These are phyloP conservation scores for Buxus sempervirens DNA, from an alignment of 164 flowering plant species.

Conservation along the genomic window DNA sequence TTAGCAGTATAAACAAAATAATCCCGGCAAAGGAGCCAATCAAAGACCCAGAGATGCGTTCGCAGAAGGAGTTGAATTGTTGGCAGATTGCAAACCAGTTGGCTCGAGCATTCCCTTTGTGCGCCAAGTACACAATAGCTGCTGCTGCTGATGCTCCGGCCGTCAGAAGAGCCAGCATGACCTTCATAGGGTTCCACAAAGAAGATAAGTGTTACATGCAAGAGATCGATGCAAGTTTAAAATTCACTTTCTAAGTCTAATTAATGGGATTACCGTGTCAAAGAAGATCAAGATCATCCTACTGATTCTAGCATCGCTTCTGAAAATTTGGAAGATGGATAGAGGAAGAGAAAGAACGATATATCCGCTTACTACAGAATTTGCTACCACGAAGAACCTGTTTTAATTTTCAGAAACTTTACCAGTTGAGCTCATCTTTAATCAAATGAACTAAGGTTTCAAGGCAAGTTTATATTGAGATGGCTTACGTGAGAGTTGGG, in stretches of 20 bases:
- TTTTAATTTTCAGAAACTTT: neutral
- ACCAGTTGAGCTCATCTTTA: neutral
- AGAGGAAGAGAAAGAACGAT: slow-evolving; percentile 52
- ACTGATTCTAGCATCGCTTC: slow-evolving; percentile 31
- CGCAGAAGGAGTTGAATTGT: slow-evolving; percentile 59
- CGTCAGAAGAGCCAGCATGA: slow-evolving; percentile 48
- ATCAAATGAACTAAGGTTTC: neutral
- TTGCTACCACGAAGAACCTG: slow-evolving; percentile 77
- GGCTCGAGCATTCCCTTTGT: slow-evolving; percentile 56
- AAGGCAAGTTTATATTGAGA: neutral
- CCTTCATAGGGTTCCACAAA: slow-evolving; percentile 25
- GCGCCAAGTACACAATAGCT: slow-evolving; percentile 79
- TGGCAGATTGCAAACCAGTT: slow-evolving; percentile 77
- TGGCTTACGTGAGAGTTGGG: slow-evolving; percentile 41
- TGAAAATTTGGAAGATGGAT: slow-evolving; percentile 48
- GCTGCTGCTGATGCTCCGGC: slow-evolving; percentile 73
- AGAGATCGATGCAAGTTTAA: neutral
- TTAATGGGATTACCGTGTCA: slow-evolving; percentile 46
- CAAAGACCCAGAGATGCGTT: slow-evolving; percentile 56
- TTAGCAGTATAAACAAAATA: slow-evolving; percentile 37
- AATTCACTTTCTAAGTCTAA: neutral
- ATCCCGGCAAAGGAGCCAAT: slow-evolving; percentile 63
- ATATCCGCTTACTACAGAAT: slow-evolving; percentile 48
- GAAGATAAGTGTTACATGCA: neutral
- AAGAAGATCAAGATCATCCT: slow-evolving; percentile 48